Percentiles rank a stretch among this genome's conserved stretches.
These are phyloP conservation scores for Amanita fuliginea DNA, from an alignment of 768 basidiomycete genomes.

Conservation along the genomic window DNA sequence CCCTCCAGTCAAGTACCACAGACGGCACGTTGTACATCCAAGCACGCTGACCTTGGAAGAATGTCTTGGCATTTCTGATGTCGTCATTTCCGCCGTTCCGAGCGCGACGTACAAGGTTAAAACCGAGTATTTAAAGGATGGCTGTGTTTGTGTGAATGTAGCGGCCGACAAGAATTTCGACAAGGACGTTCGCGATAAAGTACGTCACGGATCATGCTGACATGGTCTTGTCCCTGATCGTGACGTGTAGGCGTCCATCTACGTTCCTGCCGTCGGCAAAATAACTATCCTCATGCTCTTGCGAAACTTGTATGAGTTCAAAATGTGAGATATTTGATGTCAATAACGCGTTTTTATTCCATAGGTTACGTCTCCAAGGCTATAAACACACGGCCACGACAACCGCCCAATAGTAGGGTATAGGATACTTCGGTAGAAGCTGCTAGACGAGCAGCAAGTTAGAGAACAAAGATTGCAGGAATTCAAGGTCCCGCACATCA, in stretches of 20 bases:
- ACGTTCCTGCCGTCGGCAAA: constrained; percentile 95
- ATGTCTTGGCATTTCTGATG: constrained; percentile 79
- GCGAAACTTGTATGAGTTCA: constrained; percentile 67
- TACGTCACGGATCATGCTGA: constrained; percentile 18
- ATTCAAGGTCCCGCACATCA: constrained; percentile 1
- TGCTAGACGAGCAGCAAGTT: constrained; percentile 7
- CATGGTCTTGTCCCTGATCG: not conserved
- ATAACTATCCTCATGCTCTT: constrained; percentile 97
- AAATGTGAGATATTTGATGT: not conserved
- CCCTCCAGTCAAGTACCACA: constrained; percentile 47
- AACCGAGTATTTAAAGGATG: constrained; percentile 85
- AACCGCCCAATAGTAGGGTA: constrained; percentile 7
- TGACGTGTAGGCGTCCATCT: constrained; percentile 71
- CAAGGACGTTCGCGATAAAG: constrained; percentile 85
- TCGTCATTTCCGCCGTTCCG: constrained; percentile 92
- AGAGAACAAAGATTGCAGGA: not conserved
- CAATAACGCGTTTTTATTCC: constrained; percentile 3
- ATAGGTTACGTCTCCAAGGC: constrained; percentile 46
- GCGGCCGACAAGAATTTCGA: constrained; percentile 97
- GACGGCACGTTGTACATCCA: constrained; percentile 74
- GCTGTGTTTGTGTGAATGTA: constrained; percentile 89
- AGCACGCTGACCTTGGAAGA: constrained; percentile 59
- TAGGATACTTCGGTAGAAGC: constrained; percentile 4
- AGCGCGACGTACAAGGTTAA: constrained; percentile 75
- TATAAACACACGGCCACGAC: constrained; percentile 25